Evolutionary conservation across 2,329 filamentous ascomycete genomes (phyloP).

Genomic region (Colletotrichum shisoi): DNA sequence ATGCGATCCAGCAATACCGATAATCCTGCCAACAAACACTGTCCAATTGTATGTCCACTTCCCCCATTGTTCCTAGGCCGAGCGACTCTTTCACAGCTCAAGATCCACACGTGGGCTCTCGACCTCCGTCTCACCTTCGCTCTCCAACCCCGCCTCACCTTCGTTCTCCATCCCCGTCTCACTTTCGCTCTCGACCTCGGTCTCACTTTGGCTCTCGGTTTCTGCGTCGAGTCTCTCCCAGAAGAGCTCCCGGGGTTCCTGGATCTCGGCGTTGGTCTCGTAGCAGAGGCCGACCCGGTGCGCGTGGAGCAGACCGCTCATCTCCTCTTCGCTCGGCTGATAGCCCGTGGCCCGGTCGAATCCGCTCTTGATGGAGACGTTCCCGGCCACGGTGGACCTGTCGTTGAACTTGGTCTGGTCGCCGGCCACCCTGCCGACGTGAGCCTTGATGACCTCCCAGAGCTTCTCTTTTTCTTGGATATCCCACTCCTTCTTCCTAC

Average conservation of each 20-base stretch:
- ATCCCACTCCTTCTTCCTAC: background rate
- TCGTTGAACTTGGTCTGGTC: background rate
- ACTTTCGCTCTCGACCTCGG: too few species aligned
- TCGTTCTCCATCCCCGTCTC: too few species aligned
- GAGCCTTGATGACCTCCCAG: background rate
- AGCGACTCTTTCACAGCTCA: background rate
- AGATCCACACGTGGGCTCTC: conserved; percentile 3
- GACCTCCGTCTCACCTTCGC: background rate
- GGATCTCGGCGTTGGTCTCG: background rate
- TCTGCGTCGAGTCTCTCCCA: background rate
- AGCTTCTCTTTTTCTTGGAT: background rate
- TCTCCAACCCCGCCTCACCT: too few species aligned
- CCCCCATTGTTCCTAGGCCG: background rate
- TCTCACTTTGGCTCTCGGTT: too few species aligned
- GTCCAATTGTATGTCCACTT: background rate
- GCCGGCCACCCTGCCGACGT: background rate
- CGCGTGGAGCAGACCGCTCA: background rate
- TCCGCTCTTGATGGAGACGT: background rate
- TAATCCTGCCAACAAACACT: background rate
- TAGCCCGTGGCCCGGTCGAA: background rate
- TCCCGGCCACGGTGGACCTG: background rate
- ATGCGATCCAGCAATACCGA: background rate
- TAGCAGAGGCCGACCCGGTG: background rate
- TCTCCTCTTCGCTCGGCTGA: background rate
- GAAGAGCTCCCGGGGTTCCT: background rate